Conservation (phyloP, 352 stramenopile genomes). For the Thraustochytrium sp. region DNA sequence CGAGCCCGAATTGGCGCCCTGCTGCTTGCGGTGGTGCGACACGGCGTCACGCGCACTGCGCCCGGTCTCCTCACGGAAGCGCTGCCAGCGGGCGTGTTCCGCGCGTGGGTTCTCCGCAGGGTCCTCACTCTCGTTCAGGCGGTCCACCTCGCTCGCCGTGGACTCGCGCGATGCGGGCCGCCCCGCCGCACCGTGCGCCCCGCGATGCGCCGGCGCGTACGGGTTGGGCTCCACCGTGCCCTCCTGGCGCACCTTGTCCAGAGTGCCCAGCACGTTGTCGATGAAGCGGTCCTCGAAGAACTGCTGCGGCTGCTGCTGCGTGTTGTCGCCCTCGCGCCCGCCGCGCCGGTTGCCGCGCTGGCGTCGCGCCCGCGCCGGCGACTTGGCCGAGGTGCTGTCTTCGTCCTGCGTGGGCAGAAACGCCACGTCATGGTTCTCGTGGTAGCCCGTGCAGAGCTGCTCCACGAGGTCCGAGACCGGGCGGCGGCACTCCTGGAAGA, state of each 20-base stretch:
- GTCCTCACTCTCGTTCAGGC: slow-evolving; percentile 18
- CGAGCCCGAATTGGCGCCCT: neutral
- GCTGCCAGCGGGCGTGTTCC: neutral
- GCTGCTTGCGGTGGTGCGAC: too few relatives aligned
- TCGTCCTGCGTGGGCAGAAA: slow-evolving; percentile 52
- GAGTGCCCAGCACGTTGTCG: slow-evolving; percentile 66
- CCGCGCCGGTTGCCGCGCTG: neutral
- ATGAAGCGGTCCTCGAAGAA: slow-evolving; percentile 80
- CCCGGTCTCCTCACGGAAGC: slow-evolving; percentile 4
- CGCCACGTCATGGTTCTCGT: slow-evolving; percentile 73
- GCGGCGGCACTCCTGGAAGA: slow-evolving; percentile 84
- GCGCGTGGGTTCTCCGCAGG: slow-evolving; percentile 26
- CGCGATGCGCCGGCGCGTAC: neutral
- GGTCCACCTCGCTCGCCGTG: neutral
- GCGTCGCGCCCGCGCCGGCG: neutral
- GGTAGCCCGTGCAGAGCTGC: slow-evolving; percentile 84
- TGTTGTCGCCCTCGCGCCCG: too few relatives aligned
- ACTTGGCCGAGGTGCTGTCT: neutral
- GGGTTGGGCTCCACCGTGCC: neutral
- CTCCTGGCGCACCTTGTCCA: slow-evolving; percentile 49
- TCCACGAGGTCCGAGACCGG: slow-evolving; percentile 75
- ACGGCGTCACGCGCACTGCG: neutral
- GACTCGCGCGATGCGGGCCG: neutral
- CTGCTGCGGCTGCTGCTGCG: neutral
- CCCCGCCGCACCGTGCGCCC: neutral